Base-by-base conservation (phyloP, 2,329 filamentous ascomycete genomes). In the Rhynchosporium agropyri region DNA sequence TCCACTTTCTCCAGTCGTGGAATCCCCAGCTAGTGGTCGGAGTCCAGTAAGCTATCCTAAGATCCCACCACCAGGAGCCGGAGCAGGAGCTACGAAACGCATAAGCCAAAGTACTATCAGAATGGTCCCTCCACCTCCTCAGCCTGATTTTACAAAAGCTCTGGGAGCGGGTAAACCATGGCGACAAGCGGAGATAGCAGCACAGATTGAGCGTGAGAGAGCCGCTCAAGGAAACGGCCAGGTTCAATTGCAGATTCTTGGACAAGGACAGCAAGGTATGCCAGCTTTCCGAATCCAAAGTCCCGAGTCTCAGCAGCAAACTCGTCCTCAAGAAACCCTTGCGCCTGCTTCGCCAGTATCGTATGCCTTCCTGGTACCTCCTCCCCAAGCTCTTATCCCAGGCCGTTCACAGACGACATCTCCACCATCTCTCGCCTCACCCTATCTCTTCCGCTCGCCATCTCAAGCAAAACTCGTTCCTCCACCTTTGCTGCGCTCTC, bases 1-100 rank as follows among this genome's bases (percentile, higher is more conserved):
- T 10, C 31, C 57, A 13, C 62, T 74, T 4, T 74, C 71, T 29
- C 73, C 73, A 8, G 72, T 74, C 2, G 65, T 69, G 7, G 72
- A 73, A 61, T 72, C 69, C 28, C 73, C 73, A 5, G 60, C 67
- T 10, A 68, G 63, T 43, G 70, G 70, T 10, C 60, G 54, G 26
- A 69, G 69, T 61, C 71, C 71, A n/a, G 72, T 72, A 28, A 67
- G 61, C 15, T 72, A 72, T 46, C 71, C 72, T 4, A 72, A 70
- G 57, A 73, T 72, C 40, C 67, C 67, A 45, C 63, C 59, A 33
- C 57, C 46, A 7, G 55, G 55, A n/a, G 46, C 46, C 20, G 50
- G 50, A 13, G 50, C 50, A 4, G 57, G 46, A 53, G 43, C 29
- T 1, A 6, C 45, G 20, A 50, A 38, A 13, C 57, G 67, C 9